These are phyloP conservation scores for Atractiella rhizophila DNA, from an alignment of 768 basidiomycete species.

Conservation along the genomic window DNA sequence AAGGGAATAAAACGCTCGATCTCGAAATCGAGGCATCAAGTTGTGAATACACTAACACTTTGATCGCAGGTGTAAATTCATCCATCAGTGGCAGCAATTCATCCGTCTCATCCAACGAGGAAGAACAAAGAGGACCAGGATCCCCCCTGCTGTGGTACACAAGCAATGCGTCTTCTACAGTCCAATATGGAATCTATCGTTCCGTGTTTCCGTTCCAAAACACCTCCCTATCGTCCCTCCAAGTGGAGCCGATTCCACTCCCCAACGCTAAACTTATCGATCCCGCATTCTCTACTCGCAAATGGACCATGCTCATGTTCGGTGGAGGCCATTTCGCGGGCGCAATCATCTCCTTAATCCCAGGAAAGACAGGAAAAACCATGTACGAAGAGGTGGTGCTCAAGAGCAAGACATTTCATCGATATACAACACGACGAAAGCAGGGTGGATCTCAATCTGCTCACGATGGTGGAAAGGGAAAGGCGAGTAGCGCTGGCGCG, in stretches of 20 bases:
- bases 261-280: constrained; percentile 9
- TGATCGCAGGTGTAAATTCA: too few relatives aligned
- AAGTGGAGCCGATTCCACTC: too few relatives aligned
- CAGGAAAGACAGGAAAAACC: constrained; percentile 28
- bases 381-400: constrained; percentile 59
- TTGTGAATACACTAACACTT: too few relatives aligned
- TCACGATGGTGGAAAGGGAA: constrained; percentile 79
- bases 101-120: not conserved
- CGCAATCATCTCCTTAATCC: constrained; percentile 33
- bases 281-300: constrained; percentile 25
- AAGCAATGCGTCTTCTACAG: too few relatives aligned
- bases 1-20: too few relatives aligned
- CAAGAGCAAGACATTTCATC: constrained; percentile 83
- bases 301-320: constrained; percentile 86
- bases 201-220: too few relatives aligned
- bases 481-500: constrained; percentile 83
- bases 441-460: constrained; percentile 84
- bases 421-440: constrained; percentile 90
- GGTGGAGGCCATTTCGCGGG: constrained; percentile 98
- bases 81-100: too few relatives aligned
- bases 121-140: too few relatives aligned
- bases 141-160: too few relatives aligned
- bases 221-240: too few relatives aligned
- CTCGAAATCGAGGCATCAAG: too few relatives aligned
- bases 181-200: too few relatives aligned